Percentiles rank a stretch among this genome's conserved stretches.
phyloP scores from a whole-genome alignment of 2,329 filamentous ascomycete genomes.

The Dothideomycetes sp. region DNA sequence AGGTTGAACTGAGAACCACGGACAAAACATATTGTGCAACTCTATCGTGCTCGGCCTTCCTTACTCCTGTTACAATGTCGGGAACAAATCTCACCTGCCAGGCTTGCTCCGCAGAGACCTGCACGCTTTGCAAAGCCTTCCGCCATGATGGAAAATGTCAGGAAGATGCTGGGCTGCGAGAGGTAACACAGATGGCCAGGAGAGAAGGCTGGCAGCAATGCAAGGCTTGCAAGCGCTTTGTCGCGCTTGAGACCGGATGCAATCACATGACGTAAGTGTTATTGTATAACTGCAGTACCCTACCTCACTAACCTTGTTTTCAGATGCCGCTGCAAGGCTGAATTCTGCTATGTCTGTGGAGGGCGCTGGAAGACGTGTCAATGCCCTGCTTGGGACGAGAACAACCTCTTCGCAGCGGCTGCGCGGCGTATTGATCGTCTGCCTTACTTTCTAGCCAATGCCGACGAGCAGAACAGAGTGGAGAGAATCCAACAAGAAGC shows the following conservation, averaged over 20 bases:
- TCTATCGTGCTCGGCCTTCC: not conserved
- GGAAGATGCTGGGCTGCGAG: not conserved
- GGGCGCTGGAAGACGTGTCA: constrained; percentile 3
- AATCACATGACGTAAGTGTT: constrained; percentile 3
- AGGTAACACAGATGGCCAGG: not conserved
- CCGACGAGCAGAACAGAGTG: no score
- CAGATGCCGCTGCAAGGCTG: not conserved
- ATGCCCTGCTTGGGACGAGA: not conserved
- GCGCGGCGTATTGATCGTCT: no score
- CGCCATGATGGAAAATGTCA: constrained; percentile 1
- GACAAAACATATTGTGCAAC: not conserved
- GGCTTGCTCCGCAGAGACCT: not conserved
- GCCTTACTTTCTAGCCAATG: no score
- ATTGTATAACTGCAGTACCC: no score
- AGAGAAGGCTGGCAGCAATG: constrained; percentile 1
- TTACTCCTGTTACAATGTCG: not conserved
- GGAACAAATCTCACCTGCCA: not conserved
- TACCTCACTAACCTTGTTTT: no score
- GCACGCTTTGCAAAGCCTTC: constrained; percentile 2
- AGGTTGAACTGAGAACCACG: not conserved
- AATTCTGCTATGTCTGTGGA: constrained; percentile 6
- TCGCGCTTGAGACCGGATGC: not conserved
- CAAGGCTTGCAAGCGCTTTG: not conserved
- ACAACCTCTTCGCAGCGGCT: no score
- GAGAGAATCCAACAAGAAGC: no score